Evolutionary conservation across 805 yeast species (phyloP).

Genomic region (Starmerella powellii): DNA sequence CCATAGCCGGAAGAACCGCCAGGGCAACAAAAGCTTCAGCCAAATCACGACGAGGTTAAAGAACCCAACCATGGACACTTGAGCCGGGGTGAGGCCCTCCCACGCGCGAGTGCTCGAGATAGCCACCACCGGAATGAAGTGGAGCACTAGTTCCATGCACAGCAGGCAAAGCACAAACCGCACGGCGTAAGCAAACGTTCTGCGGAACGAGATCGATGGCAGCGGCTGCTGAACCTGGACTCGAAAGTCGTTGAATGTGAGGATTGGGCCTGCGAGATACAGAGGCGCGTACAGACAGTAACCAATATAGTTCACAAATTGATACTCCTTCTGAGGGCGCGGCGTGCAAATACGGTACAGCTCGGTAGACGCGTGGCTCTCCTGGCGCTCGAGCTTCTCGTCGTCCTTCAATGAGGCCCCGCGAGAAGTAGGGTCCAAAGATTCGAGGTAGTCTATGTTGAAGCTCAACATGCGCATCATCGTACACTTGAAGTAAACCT

Average conservation of each 20-base stretch:
- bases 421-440: too few relatives aligned
- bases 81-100: slow-evolving; percentile 80
- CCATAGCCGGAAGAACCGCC: slow-evolving; percentile 95
- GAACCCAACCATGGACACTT: slow-evolving; percentile 86
- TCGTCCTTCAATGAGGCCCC: too few relatives aligned
- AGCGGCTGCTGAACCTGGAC: slow-evolving; percentile 48
- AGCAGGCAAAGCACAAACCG: slow-evolving; percentile 63
- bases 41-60: slow-evolving; percentile 84
- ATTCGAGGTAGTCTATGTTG: slow-evolving; percentile 51
- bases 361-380: too few relatives aligned
- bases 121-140: slow-evolving; percentile 85
- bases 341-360: slow-evolving; percentile 34
- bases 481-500: slow-evolving; percentile 86
- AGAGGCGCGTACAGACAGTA: slow-evolving; percentile 78
- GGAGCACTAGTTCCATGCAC: slow-evolving; percentile 81
- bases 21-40: slow-evolving; percentile 85
- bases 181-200: slow-evolving; percentile 49
- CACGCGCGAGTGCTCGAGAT: slow-evolving; percentile 82
- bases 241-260: slow-evolving; percentile 83
- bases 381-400: background rate
- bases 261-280: slow-evolving; percentile 87
- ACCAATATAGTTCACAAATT: slow-evolving; percentile 53
- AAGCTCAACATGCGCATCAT: slow-evolving; percentile 72
- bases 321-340: slow-evolving; percentile 49
- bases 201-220: slow-evolving; percentile 44